Evolutionary conservation across 2,329 filamentous ascomycete genomes (phyloP), one percentile per base, ranked within the genome.

Genomic region (Pseudopyricularia cyperi): DNA sequence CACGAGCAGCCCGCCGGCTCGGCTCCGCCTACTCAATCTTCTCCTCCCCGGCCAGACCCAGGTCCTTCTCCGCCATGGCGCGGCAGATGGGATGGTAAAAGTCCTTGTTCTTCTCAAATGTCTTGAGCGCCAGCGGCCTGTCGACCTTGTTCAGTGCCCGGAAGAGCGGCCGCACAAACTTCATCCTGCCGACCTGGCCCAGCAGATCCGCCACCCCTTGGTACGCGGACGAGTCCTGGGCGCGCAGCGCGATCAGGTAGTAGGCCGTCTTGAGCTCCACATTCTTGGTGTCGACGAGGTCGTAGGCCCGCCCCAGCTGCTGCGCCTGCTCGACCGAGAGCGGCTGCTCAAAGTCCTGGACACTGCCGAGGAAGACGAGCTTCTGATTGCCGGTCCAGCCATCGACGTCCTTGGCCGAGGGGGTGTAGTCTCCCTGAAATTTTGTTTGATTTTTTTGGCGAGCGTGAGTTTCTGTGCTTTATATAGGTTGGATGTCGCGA

Each of bases 41-140:
- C 11, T 50, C 28, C n/a, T 52, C 50, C 46, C 52, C 55, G 11
- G 57, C 55, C 46, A 73, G 55, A 1, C 74, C 76, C 34, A 94
- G 68, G 66, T 94, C 87, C 75, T 95, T 96, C 69, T 89, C 86
- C 3, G 94, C 82, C 81, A 95, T 86, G 7, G 74, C 79, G 55
- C 80, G 79, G 65, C 90, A 96, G 60, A 97, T 96, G 2, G 93
- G 93, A 64, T 97, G 91, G 65, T 97, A 98, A 63, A 97, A 97
- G 56, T 89, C 83, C 68, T 78, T 86, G 65, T 95, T 85, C 76
- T 85, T 85, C 69, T 86, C 79, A 68, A 95, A 96, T 0, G 90
- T 95, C 64, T 81, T 73, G 51, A 91, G 68, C 0, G 93, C 91
- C 61, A 95, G 68, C 26, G 81, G 71, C 47, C 80, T 73, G 68